phyloP scores from a whole-genome alignment of 169 alveolate species.

The Plasmodium fragile region DNA sequence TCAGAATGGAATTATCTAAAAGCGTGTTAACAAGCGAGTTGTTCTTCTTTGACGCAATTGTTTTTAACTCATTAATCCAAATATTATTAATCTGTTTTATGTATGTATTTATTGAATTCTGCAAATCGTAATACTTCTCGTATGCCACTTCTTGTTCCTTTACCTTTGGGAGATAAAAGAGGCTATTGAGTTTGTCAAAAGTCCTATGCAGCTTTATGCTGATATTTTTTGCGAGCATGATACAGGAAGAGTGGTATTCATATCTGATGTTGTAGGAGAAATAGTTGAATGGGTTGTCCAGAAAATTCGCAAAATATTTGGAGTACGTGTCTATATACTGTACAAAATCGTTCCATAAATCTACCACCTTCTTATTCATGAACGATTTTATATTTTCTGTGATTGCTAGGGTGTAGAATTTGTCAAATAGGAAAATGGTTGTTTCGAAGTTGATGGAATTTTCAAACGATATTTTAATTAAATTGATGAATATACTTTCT shows the following conservation, averaged over 20 bases:
- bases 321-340: conserved; percentile 49
- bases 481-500: conserved; percentile 63
- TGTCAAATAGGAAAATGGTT: conserved; percentile 58
- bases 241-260: conserved; percentile 76
- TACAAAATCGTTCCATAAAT: conserved; percentile 56
- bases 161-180: conserved; percentile 46
- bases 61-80: conserved; percentile 67
- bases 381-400: conserved; percentile 67
- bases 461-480: conserved; percentile 72
- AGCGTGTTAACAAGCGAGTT: conserved; percentile 60
- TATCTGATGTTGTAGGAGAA: conserved; percentile 71
- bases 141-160: conserved; percentile 56
- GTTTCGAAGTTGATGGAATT: conserved; percentile 60
- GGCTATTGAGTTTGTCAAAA: conserved; percentile 27
- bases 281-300: conserved; percentile 57
- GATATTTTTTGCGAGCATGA: conserved; percentile 63
- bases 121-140: conserved; percentile 55
- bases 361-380: conserved; percentile 54
- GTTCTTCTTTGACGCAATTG: conserved; percentile 50
- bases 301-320: conserved; percentile 58
- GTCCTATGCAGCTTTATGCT: conserved; percentile 38
- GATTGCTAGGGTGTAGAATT: conserved; percentile 32
- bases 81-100: conserved; percentile 68
- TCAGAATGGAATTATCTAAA: conserved; percentile 52
- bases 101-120: conserved; percentile 58